These are phyloP conservation scores for Calonectria hawksworthii DNA, from an alignment of 2,329 filamentous ascomycete species.

Conservation along the genomic window DNA sequence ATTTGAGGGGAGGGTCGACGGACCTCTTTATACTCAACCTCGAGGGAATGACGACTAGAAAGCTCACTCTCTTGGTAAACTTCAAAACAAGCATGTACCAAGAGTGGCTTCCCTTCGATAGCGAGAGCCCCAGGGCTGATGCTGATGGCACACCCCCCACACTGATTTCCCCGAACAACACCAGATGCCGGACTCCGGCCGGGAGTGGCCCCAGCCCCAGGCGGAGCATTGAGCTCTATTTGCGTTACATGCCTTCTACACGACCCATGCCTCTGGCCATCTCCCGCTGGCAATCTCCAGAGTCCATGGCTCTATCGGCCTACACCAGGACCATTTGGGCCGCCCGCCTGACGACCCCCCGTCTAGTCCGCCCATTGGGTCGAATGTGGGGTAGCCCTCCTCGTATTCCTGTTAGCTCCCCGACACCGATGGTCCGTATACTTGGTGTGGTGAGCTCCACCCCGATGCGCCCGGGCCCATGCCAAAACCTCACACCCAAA, in stretches of 20 bases:
- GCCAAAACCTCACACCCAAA: background rate
- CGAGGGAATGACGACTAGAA: background rate
- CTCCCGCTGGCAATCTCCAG: conserved; percentile 4
- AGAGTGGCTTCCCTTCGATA: conserved; percentile 25
- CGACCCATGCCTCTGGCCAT: background rate
- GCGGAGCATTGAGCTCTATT: conserved; percentile 12
- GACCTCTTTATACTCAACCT: conserved; percentile 40
- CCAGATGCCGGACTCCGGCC: conserved; percentile 24
- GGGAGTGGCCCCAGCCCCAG: background rate
- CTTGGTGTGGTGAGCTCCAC: conserved; percentile 5
- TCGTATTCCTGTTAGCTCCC: conserved; percentile 39
- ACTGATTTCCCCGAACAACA: conserved; percentile 28
- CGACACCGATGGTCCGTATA: conserved; percentile 6
- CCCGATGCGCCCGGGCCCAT: conserved; percentile 15
- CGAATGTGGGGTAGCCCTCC: conserved; percentile 39
- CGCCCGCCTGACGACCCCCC: background rate
- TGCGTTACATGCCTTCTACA: background rate
- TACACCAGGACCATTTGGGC: background rate
- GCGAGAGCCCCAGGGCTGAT: conserved; percentile 37
- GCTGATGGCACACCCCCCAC: conserved; percentile 38
- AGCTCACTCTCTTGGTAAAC: conserved; percentile 28
- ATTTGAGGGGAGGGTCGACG: conserved; percentile 28
- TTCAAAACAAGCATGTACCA: conserved; percentile 33
- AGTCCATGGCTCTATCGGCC: background rate
- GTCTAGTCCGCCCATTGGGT: background rate